A percentile compares a stretch with the other conserved stretches of the same genome.
Evolutionary conservation across 2,329 filamentous ascomycete species (phyloP).

Genomic region (Alternaria novae-zelandiae): DNA sequence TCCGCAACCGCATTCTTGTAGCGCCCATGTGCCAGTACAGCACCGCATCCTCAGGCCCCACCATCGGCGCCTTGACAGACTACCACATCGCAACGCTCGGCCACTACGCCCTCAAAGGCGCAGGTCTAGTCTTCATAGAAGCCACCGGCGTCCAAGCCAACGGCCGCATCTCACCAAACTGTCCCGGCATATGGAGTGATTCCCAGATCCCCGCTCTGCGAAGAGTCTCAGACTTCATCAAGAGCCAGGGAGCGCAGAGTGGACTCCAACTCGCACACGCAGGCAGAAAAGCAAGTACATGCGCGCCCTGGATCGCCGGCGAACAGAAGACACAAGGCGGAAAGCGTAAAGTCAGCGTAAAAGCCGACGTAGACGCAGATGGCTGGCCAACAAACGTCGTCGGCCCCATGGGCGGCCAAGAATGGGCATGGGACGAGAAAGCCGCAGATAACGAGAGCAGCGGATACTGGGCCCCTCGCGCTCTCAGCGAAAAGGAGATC

Average conservation of each 20-base stretch:
- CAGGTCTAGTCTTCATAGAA: slow-evolving; percentile 44
- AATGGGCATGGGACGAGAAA: slow-evolving; percentile 50
- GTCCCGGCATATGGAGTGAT: slow-evolving; percentile 46
- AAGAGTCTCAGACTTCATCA: slow-evolving; percentile 44
- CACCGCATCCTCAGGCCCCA: slow-evolving; percentile 41
- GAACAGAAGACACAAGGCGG: slow-evolving; percentile 20
- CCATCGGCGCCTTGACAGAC: slow-evolving; percentile 46
- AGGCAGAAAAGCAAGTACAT: slow-evolving; percentile 44
- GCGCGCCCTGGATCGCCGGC: slow-evolving; percentile 39
- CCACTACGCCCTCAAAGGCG: slow-evolving; percentile 49
- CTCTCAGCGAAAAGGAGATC: slow-evolving; percentile 49
- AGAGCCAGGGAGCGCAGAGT: slow-evolving; percentile 38
- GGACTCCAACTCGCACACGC: slow-evolving; percentile 48
- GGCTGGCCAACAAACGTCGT: slow-evolving; percentile 48
- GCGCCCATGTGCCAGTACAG: slow-evolving; percentile 50
- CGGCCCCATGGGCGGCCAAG: slow-evolving; percentile 47
- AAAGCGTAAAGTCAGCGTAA: slow-evolving; percentile 36
- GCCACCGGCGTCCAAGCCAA: slow-evolving; percentile 46
- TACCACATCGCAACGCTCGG: slow-evolving; percentile 49
- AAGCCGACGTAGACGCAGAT: slow-evolving; percentile 35
- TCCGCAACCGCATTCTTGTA: slow-evolving; percentile 47
- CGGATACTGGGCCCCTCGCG: slow-evolving; percentile 48
- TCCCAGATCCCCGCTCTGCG: slow-evolving; percentile 45
- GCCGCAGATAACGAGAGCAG: slow-evolving; percentile 35
- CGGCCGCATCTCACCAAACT: slow-evolving; percentile 46